phyloP scores from a whole-genome alignment of 768 basidiomycete genomes.

The Leccinum longicurvipes region DNA sequence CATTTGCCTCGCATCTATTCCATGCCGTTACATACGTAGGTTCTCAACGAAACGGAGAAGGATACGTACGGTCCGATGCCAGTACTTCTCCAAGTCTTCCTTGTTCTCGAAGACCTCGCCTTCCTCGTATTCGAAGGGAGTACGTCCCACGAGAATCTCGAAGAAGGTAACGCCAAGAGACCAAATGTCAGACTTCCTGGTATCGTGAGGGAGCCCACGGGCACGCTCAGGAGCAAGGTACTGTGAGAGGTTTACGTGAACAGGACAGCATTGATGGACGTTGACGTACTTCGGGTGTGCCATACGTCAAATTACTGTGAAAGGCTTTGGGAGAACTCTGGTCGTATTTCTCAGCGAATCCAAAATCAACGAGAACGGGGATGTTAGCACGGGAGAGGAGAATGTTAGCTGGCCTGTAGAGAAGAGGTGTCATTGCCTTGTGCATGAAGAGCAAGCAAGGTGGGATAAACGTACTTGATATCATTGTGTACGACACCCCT shows the following conservation, averaged over 20 bases:
- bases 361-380: conserved; percentile 93
- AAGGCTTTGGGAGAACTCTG: conserved; percentile 60
- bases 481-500: conserved; percentile 90
- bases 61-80: conserved; percentile 69
- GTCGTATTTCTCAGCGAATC: conserved; percentile 90
- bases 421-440: neutral
- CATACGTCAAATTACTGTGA: conserved; percentile 80
- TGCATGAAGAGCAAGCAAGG: neutral
- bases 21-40: neutral
- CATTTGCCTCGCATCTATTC: conserved; percentile 73
- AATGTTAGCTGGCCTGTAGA: conserved; percentile 83
- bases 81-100: conserved; percentile 83
- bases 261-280: neutral
- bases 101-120: conserved; percentile 75
- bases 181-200: conserved; percentile 87
- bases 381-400: conserved; percentile 74
- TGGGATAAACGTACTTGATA: conserved; percentile 67
- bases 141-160: conserved; percentile 88
- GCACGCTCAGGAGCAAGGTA: conserved; percentile 94
- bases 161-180: conserved; percentile 90
- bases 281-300: conserved; percentile 77
- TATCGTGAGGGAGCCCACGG: conserved; percentile 85
- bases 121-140: conserved; percentile 84
- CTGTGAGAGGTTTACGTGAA: conserved; percentile 34
- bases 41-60: neutral